These are phyloP conservation scores for Eucalyptus regnans DNA, from an alignment of 345 rosid genomes.

Conservation along the genomic window DNA sequence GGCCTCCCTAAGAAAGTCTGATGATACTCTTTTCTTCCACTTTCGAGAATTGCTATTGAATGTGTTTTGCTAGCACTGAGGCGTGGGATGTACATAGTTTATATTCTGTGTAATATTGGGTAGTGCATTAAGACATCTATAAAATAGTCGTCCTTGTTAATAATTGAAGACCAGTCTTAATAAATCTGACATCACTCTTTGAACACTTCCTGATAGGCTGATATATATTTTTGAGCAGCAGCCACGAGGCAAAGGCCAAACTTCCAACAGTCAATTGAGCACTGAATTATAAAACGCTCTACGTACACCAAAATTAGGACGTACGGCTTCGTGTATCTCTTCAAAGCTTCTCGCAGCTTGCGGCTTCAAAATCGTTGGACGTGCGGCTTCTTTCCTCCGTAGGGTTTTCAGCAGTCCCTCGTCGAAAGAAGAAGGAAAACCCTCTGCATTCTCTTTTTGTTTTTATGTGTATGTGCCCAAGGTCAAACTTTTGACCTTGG, in stretches of 20 bases:
- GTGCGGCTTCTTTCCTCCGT: no score
- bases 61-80: not conserved
- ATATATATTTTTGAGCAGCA: not conserved
- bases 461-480: no score
- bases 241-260: not conserved
- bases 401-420: no score
- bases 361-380: no score
- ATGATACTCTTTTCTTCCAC: not conserved
- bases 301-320: no score
- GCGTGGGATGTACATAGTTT: not conserved
- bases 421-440: no score
- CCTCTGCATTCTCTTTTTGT: no score
- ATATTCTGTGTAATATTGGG: not conserved
- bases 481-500: no score
- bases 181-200: not conserved
- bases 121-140: not conserved
- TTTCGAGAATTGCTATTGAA: not conserved
- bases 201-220: not conserved
- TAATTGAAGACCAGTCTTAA: not conserved
- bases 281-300: no score
- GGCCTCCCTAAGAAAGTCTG: slow-evolving; percentile 1
- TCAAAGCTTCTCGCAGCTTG: no score
- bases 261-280: not conserved
- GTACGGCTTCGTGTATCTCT: no score
- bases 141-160: not conserved